Percentiles rank a stretch among this genome's conserved stretches.
Conservation (phyloP, 495 filamentous ascomycete species). For the Talaromyces liani region DNA sequence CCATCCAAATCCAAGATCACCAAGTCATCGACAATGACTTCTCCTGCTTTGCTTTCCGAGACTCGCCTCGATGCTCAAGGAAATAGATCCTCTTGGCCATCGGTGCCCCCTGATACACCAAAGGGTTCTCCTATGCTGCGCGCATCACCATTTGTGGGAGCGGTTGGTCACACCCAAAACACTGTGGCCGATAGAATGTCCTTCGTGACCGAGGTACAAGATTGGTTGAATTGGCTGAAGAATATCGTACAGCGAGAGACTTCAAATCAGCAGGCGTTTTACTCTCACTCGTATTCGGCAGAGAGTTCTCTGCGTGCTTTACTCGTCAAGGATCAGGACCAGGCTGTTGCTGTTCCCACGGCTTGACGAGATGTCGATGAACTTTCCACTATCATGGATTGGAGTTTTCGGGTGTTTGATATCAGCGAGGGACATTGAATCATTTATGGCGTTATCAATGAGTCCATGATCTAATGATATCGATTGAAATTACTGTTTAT, state of each 20-base stretch:
- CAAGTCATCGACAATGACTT: conserved; percentile 17
- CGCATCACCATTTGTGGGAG: not conserved
- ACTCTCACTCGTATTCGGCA: conserved; percentile 29
- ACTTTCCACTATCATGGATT: not conserved
- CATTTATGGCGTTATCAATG: not conserved
- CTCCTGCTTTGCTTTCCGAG: conserved; percentile 35
- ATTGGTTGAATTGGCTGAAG: conserved; percentile 32
- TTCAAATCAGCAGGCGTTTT: conserved; percentile 3
- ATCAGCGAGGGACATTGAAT: not conserved
- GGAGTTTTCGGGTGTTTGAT: not conserved
- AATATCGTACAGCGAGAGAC: conserved; percentile 15
- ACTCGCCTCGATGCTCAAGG: conserved; percentile 32
- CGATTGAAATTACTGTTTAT: not conserved
- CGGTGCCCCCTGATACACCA: conserved; percentile 7
- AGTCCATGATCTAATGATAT: not conserved
- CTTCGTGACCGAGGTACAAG: conserved; percentile 21
- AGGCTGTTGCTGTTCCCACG: not conserved
- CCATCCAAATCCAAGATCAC: conserved; percentile 8
- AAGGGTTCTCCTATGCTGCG: not conserved
- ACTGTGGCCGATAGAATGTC: not conserved
- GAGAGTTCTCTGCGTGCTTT: conserved; percentile 32
- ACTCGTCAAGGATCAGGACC: conserved; percentile 20
- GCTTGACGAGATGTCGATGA: not conserved
- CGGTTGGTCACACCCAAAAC: not conserved
- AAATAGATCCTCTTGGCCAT: conserved; percentile 15